These are phyloP conservation scores for Verbascum thapsus DNA, from an alignment of 257 asterid genomes.

Conservation along the genomic window DNA sequence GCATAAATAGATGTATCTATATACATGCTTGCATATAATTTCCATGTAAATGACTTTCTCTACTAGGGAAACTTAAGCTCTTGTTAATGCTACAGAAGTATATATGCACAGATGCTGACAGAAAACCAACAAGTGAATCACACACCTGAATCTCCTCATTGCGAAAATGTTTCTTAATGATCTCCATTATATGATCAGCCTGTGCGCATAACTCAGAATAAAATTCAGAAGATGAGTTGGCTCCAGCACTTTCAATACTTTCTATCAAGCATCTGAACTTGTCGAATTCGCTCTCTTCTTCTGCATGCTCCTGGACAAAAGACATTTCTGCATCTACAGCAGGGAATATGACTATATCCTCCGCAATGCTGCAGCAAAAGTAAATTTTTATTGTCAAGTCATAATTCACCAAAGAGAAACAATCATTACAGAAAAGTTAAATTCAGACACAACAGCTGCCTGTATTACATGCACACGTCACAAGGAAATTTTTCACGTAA, in stretches of 20 bases:
- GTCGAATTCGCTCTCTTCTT: conserved; percentile 90
- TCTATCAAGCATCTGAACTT: conserved; percentile 86
- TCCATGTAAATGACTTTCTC: not conserved
- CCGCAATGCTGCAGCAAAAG: conserved; percentile 84
- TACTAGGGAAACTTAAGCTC: conserved; percentile 14
- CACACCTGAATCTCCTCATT: conserved; percentile 91
- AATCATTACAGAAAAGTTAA: too few species aligned
- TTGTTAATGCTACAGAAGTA: not conserved
- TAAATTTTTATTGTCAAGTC: conserved; percentile 19
- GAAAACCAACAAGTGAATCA: conserved; percentile 28
- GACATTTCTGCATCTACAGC: conserved; percentile 88
- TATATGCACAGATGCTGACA: conserved; percentile 14
- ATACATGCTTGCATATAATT: conserved; percentile 22
- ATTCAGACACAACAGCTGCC: too few species aligned
- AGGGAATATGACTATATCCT: conserved; percentile 95
- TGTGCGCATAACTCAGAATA: conserved; percentile 80
- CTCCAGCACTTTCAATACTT: conserved; percentile 86
- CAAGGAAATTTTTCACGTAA: too few species aligned
- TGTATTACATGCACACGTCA: too few species aligned
- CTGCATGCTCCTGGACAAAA: conserved; percentile 94
- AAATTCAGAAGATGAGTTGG: conserved; percentile 84
- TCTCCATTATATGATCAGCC: conserved; percentile 93
- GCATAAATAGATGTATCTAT: not conserved
- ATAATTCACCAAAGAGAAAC: conserved; percentile 21
- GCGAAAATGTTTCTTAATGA: conserved; percentile 75